A percentile compares a stretch with the other conserved stretches of the same genome.
Evolutionary conservation across 1,139 yeast genomes (phyloP).

Genomic region (Geotrichum siamense): DNA sequence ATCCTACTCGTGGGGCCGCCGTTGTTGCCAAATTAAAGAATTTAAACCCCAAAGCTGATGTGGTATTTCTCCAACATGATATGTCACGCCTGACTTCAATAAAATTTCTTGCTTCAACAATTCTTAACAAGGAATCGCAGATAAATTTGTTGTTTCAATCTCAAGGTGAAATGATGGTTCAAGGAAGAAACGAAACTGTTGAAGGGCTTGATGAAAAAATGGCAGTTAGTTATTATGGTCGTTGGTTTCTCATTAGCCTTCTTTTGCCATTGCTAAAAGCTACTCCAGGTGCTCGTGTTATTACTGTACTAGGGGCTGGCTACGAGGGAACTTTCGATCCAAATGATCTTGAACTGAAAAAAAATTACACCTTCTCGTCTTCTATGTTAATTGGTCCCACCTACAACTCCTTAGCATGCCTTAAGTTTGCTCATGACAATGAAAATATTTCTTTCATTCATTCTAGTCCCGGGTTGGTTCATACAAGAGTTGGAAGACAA

Average conservation of each 20-base stretch:
- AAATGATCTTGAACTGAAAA: conserved; percentile 27
- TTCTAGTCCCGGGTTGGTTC: conserved; percentile 29
- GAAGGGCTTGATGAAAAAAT: conserved; percentile 31
- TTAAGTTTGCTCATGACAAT: conserved; percentile 24
- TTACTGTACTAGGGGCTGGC: conserved; percentile 29
- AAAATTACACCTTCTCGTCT: conserved; percentile 17
- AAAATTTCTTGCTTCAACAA: conserved; percentile 21
- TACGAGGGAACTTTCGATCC: conserved; percentile 23
- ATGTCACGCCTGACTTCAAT: conserved; percentile 26
- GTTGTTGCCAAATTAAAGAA: conserved; percentile 25
- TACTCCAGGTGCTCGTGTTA: conserved; percentile 30
- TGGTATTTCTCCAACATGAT: conserved; percentile 27
- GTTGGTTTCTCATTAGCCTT: conserved; percentile 27
- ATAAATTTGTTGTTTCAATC: conserved; percentile 28
- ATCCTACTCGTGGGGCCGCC: conserved; percentile 23
- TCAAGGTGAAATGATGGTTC: conserved; percentile 25
- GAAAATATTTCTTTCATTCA: conserved; percentile 29
- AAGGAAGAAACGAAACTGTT: conserved; percentile 25
- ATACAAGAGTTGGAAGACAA: conserved; percentile 24
- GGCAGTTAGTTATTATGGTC: conserved; percentile 29
- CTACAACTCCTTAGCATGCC: conserved; percentile 25
- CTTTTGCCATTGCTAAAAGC: conserved; percentile 26
- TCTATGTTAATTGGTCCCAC: conserved; percentile 20
- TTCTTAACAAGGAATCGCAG: conserved; percentile 24
- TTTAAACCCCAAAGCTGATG: conserved; percentile 23